phyloP scores from a whole-genome alignment of 208 protist genomes.

The Wallacemonas sp. region DNA sequence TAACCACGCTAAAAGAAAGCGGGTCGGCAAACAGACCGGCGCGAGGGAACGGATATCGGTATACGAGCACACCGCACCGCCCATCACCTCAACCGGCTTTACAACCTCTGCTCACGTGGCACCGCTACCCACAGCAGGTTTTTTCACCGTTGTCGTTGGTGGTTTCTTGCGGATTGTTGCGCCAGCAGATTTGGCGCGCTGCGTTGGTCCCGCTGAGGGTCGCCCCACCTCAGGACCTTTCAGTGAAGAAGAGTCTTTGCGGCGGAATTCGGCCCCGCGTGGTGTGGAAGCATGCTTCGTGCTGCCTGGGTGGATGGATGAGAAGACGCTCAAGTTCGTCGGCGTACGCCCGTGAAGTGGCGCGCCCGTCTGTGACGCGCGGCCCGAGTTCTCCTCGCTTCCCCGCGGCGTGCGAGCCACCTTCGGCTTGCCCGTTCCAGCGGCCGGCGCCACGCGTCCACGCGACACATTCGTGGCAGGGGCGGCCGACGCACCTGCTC shows the following conservation, averaged over 20 bases:
- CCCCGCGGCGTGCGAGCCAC: not conserved
- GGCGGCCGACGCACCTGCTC: too few relatives aligned
- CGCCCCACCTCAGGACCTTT: not conserved
- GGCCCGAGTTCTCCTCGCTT: conserved; percentile 2
- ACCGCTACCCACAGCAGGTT: not conserved
- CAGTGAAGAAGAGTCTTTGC: conserved; percentile 1
- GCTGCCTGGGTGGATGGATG: conserved; percentile 2
- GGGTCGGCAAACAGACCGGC: too few relatives aligned
- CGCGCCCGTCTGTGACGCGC: not conserved
- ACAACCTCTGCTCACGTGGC: not conserved
- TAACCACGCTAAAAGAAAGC: too few relatives aligned
- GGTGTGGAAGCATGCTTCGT: conserved; percentile 10
- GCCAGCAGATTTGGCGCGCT: conserved; percentile 3
- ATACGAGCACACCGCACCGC: too few relatives aligned
- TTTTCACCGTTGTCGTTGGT: not conserved
- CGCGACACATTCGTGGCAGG: too few relatives aligned
- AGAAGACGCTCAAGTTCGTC: conserved; percentile 13
- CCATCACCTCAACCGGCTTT: too few relatives aligned
- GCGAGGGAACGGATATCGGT: too few relatives aligned
- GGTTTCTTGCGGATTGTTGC: conserved; percentile 3
- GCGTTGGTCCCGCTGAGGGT: not conserved
- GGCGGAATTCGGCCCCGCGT: not conserved
- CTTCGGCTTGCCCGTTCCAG: not conserved
- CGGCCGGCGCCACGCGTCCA: too few relatives aligned
- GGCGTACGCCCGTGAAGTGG: conserved; percentile 7